These are phyloP conservation scores for Taxillus chinensis DNA, from an alignment of 164 flowering plant genomes.

Conservation along the genomic window DNA sequence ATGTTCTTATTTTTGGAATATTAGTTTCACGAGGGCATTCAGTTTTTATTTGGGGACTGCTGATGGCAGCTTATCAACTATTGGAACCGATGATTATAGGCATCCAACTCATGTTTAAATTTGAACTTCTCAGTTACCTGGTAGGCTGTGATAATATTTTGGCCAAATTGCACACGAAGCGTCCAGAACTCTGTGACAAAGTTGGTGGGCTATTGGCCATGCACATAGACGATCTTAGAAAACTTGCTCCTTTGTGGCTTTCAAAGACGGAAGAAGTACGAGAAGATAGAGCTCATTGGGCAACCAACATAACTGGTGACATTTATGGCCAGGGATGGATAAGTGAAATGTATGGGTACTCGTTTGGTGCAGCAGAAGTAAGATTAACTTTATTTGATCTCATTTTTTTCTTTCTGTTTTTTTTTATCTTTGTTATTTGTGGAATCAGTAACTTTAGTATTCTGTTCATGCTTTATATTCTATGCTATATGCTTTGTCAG, in stretches of 20 bases:
- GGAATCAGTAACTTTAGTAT: background rate
- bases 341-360: constrained; percentile 99
- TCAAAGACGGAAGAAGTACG: constrained; percentile 97
- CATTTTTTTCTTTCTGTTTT: background rate
- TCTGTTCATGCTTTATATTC: constrained; percentile 12
- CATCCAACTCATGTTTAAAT: background rate
- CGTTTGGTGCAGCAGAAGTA: constrained; percentile 99
- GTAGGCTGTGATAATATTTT: constrained; percentile 92
- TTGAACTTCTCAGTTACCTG: constrained; percentile 51
- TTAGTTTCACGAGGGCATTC: background rate
- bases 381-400: constrained; percentile 11
- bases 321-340: constrained; percentile 96
- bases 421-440: background rate
- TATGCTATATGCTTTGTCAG: constrained; percentile 31
- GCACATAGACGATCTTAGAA: constrained; percentile 95
- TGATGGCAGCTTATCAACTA: background rate
- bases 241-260: constrained; percentile 91
- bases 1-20: background rate
- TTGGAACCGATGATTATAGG: background rate
- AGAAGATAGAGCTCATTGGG: constrained; percentile 91
- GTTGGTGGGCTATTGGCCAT: constrained; percentile 93
- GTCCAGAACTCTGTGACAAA: constrained; percentile 93
- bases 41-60: background rate
- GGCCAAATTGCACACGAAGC: constrained; percentile 73
- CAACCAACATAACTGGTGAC: constrained; percentile 88